phyloP scores from a whole-genome alignment of 805 yeast genomes.

The Pichia gijzeniarum region DNA sequence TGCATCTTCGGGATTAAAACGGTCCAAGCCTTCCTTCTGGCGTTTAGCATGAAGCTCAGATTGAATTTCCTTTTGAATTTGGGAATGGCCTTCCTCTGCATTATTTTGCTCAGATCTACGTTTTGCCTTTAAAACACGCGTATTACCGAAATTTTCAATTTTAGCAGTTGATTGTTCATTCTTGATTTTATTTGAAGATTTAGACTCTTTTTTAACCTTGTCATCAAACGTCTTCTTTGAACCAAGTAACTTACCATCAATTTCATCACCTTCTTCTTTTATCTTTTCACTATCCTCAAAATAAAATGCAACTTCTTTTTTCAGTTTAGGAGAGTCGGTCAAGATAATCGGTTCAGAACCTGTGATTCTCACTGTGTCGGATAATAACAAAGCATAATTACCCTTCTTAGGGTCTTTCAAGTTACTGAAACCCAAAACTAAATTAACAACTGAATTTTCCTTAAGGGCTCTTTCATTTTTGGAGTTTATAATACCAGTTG shows the following conservation, averaged over 20 bases:
- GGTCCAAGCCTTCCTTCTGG: constrained; percentile 77
- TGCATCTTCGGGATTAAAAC: constrained; percentile 77
- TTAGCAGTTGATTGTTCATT: constrained; percentile 6
- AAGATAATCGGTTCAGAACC: constrained; percentile 55
- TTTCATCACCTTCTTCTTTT: constrained; percentile 21
- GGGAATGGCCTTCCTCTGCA: constrained; percentile 73
- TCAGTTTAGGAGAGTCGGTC: constrained; percentile 66
- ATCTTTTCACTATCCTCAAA: constrained; percentile 51
- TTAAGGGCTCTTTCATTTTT: constrained; percentile 63
- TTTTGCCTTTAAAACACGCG: constrained; percentile 72
- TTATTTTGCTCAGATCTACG: constrained; percentile 68
- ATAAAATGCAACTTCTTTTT: constrained; percentile 75
- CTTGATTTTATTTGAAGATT: constrained; percentile 3
- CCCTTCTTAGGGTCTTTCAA: constrained; percentile 48
- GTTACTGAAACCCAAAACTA: constrained; percentile 72
- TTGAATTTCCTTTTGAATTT: constrained; percentile 79
- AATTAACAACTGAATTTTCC: constrained; percentile 68
- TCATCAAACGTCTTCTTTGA: constrained; percentile 8
- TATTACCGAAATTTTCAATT: constrained; percentile 29
- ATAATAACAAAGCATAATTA: constrained; percentile 62
- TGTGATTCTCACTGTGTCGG: constrained; percentile 75
- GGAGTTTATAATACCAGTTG: constrained; percentile 62
- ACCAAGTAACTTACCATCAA: constrained; percentile 23
- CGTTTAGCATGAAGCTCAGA: constrained; percentile 75
- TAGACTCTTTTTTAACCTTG: background rate